Evolutionary conservation across 2,329 filamentous ascomycete species (phyloP), one percentile per base, ranked within the genome.

Genomic region (Hypoxylon sp.): DNA sequence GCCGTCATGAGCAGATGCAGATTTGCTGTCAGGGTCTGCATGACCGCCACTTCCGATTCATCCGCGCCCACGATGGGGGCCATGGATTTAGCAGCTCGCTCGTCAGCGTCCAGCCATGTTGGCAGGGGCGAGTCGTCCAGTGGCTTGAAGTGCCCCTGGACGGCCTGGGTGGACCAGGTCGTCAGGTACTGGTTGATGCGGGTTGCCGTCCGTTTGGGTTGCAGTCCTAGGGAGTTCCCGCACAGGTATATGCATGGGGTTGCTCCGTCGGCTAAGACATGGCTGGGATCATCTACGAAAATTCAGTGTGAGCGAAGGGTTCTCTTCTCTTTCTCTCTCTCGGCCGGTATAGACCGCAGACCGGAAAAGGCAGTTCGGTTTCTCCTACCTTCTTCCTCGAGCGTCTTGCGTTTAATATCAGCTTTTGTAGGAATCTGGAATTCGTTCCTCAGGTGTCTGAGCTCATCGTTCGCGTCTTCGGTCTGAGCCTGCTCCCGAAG

Each of bases 1-100:
- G 89, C 90, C 27, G 87, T 84, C 86, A 94, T 87, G 48, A 92
- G 77, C 17, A 93, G 74, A 75, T 94, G 90, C 48, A 94, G 72
- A 72, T 94, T 93, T 18, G 85, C 87, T 11, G 90, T 93, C 73
- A 94, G 74, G 1, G 89, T 92, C 67, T 90, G 86, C 90, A 93
- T 93, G 15, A 92, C 83, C 13, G 88, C 89, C 3, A 93, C 88
- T 72, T 94, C 90, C 49, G 80, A 81, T 29, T 82, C 74, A 21
- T 81, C 75, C 1, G 89, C 90, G 10, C 90, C 90, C 17, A 94
- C 88, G 48, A 94, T 78, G 7, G 84, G 85, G 9, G 88, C 86
- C 75, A 90, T 88, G 63, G 86, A 79, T 64, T 83, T 79, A 51
- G 88, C 83, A 8, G 87, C 84, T 56, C 81, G 82, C 40, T 86